A percentile compares a stretch with the other conserved stretches of the same genome.
These are phyloP conservation scores for Tremella fuciformis DNA, from an alignment of 768 basidiomycete species.

Conservation along the genomic window DNA sequence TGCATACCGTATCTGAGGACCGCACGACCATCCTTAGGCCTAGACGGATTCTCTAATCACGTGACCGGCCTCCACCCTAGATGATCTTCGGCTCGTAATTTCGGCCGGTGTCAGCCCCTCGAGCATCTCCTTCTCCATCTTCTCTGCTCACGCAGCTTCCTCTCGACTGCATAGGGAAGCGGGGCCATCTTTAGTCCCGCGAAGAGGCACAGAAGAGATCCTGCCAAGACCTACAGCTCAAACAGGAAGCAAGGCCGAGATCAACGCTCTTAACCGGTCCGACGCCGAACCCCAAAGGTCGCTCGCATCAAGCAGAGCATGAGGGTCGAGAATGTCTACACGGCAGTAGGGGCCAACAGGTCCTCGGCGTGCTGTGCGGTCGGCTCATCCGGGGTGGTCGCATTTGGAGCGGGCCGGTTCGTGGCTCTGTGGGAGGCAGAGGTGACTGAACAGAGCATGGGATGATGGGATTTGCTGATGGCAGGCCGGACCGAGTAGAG, in stretches of 20 bases:
- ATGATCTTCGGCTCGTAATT: too few species aligned
- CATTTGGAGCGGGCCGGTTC: slow-evolving; percentile 61
- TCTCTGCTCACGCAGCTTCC: too few species aligned
- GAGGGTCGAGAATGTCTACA: slow-evolving; percentile 30
- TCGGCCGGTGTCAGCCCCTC: too few species aligned
- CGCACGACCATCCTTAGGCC: too few species aligned
- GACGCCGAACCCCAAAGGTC: not conserved
- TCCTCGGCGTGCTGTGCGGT: slow-evolving; percentile 46
- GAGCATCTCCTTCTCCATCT: too few species aligned
- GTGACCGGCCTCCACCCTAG: too few species aligned
- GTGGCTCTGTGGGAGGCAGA: slow-evolving; percentile 63
- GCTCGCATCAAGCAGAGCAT: not conserved
- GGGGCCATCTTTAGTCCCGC: too few species aligned
- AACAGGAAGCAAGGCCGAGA: not conserved
- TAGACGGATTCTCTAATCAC: too few species aligned
- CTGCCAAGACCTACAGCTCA: too few species aligned
- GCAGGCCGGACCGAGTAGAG: slow-evolving; percentile 58
- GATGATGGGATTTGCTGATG: slow-evolving; percentile 12
- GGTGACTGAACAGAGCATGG: slow-evolving; percentile 51
- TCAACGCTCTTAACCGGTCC: not conserved
- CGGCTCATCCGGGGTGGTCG: slow-evolving; percentile 54
- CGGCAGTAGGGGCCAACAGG: slow-evolving; percentile 48
- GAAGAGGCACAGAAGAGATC: too few species aligned
- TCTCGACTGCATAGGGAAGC: too few species aligned
- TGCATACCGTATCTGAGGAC: too few species aligned